These are phyloP conservation scores for Psophocarpus tetragonolobus DNA, from an alignment of 306 rosid species.

Conservation along the genomic window DNA sequence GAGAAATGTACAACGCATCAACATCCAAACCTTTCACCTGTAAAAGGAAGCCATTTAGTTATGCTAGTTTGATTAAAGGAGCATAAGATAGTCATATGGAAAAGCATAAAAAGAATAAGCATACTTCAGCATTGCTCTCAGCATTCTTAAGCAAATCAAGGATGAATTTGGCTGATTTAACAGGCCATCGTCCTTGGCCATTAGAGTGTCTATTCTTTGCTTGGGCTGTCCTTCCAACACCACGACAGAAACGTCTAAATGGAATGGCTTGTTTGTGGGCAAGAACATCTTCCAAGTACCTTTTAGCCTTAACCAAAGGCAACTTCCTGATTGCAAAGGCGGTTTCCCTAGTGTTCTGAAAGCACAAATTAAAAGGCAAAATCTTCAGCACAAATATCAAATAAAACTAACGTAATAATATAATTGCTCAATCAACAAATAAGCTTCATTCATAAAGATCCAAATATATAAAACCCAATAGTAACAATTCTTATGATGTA, in stretches of 20 bases:
- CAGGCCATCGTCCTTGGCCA: conserved; percentile 99
- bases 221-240: conserved; percentile 95
- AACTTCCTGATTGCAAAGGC: conserved; percentile 78
- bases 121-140: conserved; percentile 94
- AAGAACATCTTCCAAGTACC: conserved; percentile 85
- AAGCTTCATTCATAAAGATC: background rate
- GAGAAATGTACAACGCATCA: conserved; percentile 67
- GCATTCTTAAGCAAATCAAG: conserved; percentile 91
- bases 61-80: background rate
- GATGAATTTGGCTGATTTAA: conserved; percentile 78
- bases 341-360: conserved; percentile 87
- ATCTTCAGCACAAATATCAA: no score
- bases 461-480: conserved; percentile 50
- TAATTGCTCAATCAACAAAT: background rate
- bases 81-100: background rate
- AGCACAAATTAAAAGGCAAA: background rate
- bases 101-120: background rate
- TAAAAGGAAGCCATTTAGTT: background rate
- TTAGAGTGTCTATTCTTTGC: conserved; percentile 92
- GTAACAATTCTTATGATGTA: conserved; percentile 36
- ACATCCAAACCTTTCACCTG: conserved; percentile 95
- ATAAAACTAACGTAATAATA: background rate
- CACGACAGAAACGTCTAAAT: conserved; percentile 84
- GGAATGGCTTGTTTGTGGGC: conserved; percentile 98
- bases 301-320: conserved; percentile 77